A percentile compares a stretch with the other conserved stretches of the same genome.
phyloP scores from a whole-genome alignment of 148 eudicot genomes.

The Oxyria digyna region DNA sequence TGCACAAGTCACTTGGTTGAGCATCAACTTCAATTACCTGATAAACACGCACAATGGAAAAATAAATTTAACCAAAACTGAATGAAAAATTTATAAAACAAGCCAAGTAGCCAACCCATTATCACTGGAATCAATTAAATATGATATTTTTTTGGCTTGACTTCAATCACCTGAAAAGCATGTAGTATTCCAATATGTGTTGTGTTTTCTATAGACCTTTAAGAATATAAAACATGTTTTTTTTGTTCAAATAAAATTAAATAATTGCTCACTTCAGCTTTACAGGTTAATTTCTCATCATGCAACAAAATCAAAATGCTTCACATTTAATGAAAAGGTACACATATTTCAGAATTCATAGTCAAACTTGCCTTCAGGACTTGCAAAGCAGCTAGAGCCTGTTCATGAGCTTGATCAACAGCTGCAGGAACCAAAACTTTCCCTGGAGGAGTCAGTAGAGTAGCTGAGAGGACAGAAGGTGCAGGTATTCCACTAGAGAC shows the following conservation, averaged over 20 bases:
- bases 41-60: neutral
- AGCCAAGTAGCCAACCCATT: slow-evolving; percentile 1
- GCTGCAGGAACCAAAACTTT: slow-evolving; percentile 85
- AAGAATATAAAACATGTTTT: neutral
- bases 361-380: slow-evolving; percentile 60
- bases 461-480: slow-evolving; percentile 66
- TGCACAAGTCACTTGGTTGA: slow-evolving; percentile 76
- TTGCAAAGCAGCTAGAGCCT: slow-evolving; percentile 84
- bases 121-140: neutral
- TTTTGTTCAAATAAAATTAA: too few species aligned
- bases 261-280: neutral
- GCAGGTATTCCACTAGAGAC: slow-evolving; percentile 81
- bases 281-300: neutral
- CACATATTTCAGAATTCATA: neutral
- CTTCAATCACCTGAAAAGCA: slow-evolving; percentile 60
- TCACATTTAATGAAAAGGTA: neutral
- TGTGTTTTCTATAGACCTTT: neutral
- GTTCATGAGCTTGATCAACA: slow-evolving; percentile 82
- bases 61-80: neutral
- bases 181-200: neutral
- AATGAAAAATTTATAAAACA: neutral
- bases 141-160: neutral
- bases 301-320: neutral
- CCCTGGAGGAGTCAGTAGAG: slow-evolving; percentile 63
- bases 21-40: slow-evolving; percentile 93